Evolutionary conservation across 2,329 filamentous ascomycete species (phyloP).

Genomic region (Arthroderma sp.): DNA sequence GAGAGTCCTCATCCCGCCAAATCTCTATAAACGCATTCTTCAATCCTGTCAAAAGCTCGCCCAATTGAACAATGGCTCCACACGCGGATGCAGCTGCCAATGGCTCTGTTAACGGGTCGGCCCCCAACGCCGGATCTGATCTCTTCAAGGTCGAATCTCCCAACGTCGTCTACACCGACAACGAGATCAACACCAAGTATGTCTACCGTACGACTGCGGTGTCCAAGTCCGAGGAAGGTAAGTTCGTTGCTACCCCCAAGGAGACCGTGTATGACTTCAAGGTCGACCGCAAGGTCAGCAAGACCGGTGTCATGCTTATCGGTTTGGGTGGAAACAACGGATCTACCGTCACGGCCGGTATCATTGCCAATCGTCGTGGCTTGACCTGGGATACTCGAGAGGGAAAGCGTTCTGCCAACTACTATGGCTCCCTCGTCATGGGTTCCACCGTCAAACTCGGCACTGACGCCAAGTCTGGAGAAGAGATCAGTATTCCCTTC

Average conservation of each 20-base stretch:
- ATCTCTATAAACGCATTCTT: constrained; percentile 9
- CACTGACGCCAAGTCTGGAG: constrained; percentile 65
- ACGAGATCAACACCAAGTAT: constrained; percentile 85
- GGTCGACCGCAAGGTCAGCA: constrained; percentile 84
- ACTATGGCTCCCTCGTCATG: constrained; percentile 98
- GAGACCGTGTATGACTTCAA: constrained; percentile 95
- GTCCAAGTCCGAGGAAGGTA: constrained; percentile 56
- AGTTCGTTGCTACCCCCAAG: constrained; percentile 71
- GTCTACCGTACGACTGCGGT: constrained; percentile 90
- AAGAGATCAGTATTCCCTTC: constrained; percentile 94
- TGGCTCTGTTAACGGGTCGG: constrained; percentile 43
- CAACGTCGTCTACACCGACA: constrained; percentile 81
- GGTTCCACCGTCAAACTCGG: constrained; percentile 94
- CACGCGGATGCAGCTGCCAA: constrained; percentile 56
- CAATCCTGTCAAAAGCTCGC: constrained; percentile 20
- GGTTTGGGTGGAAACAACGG: constrained; percentile 98
- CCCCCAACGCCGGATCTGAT: constrained; percentile 33
- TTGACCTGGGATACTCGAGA: constrained; percentile 91
- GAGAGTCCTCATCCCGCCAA: constrained; percentile 13
- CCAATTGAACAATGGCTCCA: constrained; percentile 64
- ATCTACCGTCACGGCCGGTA: constrained; percentile 90
- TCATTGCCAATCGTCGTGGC: constrained; percentile 82
- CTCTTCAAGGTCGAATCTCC: constrained; percentile 83
- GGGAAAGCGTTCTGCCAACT: constrained; percentile 74
- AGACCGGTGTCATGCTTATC: constrained; percentile 93